Percentiles rank a stretch among this genome's conserved stretches.
These are phyloP conservation scores for Aspergillus calidoustus DNA, from an alignment of 2,329 filamentous ascomycete genomes.

Conservation along the genomic window DNA sequence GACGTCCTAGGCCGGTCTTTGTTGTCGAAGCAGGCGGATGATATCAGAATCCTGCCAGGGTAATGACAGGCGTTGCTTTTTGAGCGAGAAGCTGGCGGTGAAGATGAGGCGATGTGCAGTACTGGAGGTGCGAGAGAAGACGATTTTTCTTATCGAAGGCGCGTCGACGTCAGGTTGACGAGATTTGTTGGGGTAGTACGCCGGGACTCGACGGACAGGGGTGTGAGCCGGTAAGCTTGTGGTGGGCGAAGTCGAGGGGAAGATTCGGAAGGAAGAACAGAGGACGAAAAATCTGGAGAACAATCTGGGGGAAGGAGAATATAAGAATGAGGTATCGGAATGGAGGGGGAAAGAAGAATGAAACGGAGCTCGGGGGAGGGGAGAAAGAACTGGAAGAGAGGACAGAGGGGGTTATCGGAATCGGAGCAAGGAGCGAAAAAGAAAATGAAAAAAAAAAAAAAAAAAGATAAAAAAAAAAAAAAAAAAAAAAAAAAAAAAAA, in stretches of 20 bases:
- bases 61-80: constrained; percentile 17
- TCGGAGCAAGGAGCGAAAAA: constrained; percentile 27
- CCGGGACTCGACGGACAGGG: constrained; percentile 11
- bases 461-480: constrained; percentile 25
- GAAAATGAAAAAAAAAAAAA: constrained; percentile 19
- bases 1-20: constrained; percentile 21
- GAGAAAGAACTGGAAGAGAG: constrained; percentile 25
- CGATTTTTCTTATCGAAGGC: constrained; percentile 17
- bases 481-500: constrained; percentile 26
- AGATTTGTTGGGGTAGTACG: constrained; percentile 10
- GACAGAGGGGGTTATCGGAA: constrained; percentile 33
- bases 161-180: constrained; percentile 12
- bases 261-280: constrained; percentile 24
- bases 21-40: constrained; percentile 15
- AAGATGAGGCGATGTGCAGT: constrained; percentile 3
- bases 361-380: constrained; percentile 32
- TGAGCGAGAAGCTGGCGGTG: background rate
- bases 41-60: constrained; percentile 23
- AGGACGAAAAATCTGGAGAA: constrained; percentile 33
- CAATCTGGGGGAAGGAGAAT: constrained; percentile 33
- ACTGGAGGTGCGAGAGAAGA: background rate
- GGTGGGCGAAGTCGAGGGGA: constrained; percentile 23
- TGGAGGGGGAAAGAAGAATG: constrained; percentile 31
- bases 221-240: constrained; percentile 13
- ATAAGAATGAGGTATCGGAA: constrained; percentile 35